These are phyloP conservation scores for Candolleomyces aberdarensis DNA, from an alignment of 768 basidiomycete species.

Conservation along the genomic window DNA sequence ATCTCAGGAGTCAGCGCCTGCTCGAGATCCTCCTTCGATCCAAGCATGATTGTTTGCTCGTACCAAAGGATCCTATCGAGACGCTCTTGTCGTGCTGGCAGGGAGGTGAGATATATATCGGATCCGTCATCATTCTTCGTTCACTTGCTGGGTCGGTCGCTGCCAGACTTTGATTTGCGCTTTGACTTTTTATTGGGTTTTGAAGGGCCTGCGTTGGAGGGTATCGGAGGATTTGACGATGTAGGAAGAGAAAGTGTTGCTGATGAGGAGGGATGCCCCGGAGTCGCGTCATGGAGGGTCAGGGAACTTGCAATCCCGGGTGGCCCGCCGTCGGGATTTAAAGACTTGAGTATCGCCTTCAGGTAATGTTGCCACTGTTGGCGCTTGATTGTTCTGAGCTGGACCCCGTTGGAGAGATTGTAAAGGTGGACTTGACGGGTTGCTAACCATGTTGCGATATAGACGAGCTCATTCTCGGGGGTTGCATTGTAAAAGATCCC, in stretches of 20 bases:
- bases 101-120: not conserved
- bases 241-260: not conserved
- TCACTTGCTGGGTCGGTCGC: not conserved
- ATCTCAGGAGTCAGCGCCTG: not conserved
- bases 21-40: not conserved
- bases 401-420: not conserved
- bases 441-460: not conserved
- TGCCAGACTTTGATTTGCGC: not conserved
- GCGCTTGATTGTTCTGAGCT: not conserved
- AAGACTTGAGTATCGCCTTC: not conserved
- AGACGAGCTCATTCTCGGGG: not conserved
- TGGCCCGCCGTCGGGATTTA: not conserved
- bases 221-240: not conserved
- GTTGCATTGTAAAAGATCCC: not conserved
- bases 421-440: not conserved
- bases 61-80: not conserved
- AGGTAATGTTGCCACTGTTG: not conserved
- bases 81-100: not conserved
- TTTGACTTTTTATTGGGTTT: not conserved
- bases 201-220: not conserved
- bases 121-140: not conserved
- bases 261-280: not conserved
- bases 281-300: not conserved
- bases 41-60: not conserved
- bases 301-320: not conserved